Base-by-base conservation (phyloP, 1,284 basidiomycete genomes). In the Ganoderma multipileum region DNA sequence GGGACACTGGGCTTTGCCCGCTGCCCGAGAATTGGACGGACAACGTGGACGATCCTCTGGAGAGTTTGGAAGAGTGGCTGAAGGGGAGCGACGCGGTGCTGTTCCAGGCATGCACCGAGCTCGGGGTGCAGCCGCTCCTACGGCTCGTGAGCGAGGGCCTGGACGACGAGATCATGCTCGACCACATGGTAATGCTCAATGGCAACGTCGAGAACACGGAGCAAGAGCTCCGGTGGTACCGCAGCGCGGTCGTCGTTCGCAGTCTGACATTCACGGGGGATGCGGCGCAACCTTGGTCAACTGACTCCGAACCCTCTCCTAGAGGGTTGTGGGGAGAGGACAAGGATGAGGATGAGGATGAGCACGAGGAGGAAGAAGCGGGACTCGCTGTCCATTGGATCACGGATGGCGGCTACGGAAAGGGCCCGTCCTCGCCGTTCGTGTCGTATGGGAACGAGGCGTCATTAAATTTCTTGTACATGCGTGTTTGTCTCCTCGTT, bases 1-100 rank as follows among this genome's bases (percentile, higher is more conserved):
- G 80, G 82, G 0, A 54, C 65, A 11, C 70, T 85, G 4, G 82
- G 76, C 1, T 82, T 84, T 61, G 80, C 23, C 63, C 67, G 30
- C 41, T 65, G 42, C 63, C 73, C 75, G 65, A n/a, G 14, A 3
- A 14, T 16, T 50, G n/a, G 55, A 39, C 50, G 16, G 8, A 0
- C 5, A 3, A 11, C 26, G 18, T 7, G 28, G 1, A 0, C 16
- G 11, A 30, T 44, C 59, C 63, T 8, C 64, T 70, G 18, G 5
- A 42, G 8, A 23, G 2, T 23, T 47, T 69, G 20, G 12, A n/a
- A 1, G 20, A 20, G 39, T 62, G 52, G 52, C 68, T 69, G 5
- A 69, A 69, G 39, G 65, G 68, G 6, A 57, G 62, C 52, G 68
- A 69, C 41, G 62, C 65, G n/a, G 65, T 50, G 9, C 68, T 70